These are phyloP conservation scores for Rheum nobile DNA, from an alignment of 148 eudicot genomes.

Conservation along the genomic window DNA sequence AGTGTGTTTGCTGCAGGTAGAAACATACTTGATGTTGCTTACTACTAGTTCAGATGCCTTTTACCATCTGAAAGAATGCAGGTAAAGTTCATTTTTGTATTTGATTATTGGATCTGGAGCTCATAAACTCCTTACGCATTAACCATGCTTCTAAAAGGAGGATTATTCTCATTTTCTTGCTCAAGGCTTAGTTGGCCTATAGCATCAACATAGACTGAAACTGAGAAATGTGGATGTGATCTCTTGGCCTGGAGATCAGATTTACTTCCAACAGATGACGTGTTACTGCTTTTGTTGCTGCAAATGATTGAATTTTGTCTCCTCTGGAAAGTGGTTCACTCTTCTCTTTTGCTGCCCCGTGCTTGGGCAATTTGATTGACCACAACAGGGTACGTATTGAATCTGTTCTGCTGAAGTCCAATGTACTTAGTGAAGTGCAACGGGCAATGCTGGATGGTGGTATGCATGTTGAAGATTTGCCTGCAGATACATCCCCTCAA, in stretches of 20 bases:
- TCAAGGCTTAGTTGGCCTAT: neutral
- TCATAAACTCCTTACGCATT: neutral
- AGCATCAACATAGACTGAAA: neutral
- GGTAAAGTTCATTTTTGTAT: conserved; percentile 26
- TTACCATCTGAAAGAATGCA: conserved; percentile 88
- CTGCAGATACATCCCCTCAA: conserved; percentile 53
- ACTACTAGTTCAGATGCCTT: conserved; percentile 91
- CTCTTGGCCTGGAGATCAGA: neutral
- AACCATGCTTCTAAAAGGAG: neutral
- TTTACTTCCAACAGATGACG: neutral
- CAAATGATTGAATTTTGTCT: neutral
- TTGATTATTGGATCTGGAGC: neutral
- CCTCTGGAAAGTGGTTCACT: neutral
- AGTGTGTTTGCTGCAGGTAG: conserved; percentile 37
- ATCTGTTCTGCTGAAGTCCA: conserved; percentile 70
- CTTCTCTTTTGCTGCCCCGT: neutral
- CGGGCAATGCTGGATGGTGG: conserved; percentile 83
- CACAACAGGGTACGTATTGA: conserved; percentile 62
- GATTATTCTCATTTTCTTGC: neutral
- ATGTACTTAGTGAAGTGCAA: conserved; percentile 86
- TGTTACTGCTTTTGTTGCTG: neutral
- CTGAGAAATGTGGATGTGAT: neutral
- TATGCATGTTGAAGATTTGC: conserved; percentile 84
- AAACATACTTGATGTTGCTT: conserved; percentile 84
- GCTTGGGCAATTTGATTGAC: neutral